Evolutionary conservation across 495 filamentous ascomycete species (phyloP).

Genomic region (Amphirosellinia nigrospora): DNA sequence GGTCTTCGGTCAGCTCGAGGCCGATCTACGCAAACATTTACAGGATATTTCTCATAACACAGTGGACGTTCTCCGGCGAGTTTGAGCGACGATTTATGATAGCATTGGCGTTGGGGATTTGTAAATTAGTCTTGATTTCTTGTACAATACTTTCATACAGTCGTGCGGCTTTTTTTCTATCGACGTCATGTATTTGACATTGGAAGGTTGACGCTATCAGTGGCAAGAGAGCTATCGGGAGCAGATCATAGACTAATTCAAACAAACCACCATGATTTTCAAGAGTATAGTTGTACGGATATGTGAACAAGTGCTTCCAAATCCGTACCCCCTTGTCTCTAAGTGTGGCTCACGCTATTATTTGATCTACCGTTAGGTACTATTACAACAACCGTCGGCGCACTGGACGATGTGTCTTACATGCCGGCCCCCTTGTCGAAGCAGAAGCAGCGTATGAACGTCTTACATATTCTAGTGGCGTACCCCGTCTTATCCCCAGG

Average conservation of each 20-base stretch:
- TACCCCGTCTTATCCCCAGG: slow-evolving; percentile 11
- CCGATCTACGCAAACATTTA: slow-evolving; percentile 26
- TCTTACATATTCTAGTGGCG: slow-evolving; percentile 2
- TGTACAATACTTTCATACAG: slow-evolving; percentile 15
- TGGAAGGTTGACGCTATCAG: neutral
- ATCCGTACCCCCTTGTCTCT: neutral
- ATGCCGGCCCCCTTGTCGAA: slow-evolving; percentile 14
- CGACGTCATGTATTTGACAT: slow-evolving; percentile 7
- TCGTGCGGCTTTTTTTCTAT: neutral
- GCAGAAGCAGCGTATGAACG: slow-evolving; percentile 9
- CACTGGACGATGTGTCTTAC: slow-evolving; percentile 19
- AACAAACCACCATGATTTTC: neutral
- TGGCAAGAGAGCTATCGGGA: slow-evolving; percentile 6
- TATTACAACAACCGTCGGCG: neutral
- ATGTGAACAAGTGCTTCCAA: slow-evolving; percentile 17
- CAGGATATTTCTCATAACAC: slow-evolving; percentile 23
- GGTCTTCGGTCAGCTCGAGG: slow-evolving; percentile 28
- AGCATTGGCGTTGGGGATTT: slow-evolving; percentile 24
- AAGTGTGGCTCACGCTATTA: slow-evolving; percentile 13
- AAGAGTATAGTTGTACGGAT: neutral
- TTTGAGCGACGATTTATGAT: slow-evolving; percentile 3
- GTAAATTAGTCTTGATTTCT: slow-evolving; percentile 19
- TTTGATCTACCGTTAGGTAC: slow-evolving; percentile 13
- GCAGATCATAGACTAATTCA: slow-evolving; percentile 15
- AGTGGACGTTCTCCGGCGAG: slow-evolving; percentile 23